Base-by-base conservation (phyloP, 768 basidiomycete genomes). In the Suillus variegatus region DNA sequence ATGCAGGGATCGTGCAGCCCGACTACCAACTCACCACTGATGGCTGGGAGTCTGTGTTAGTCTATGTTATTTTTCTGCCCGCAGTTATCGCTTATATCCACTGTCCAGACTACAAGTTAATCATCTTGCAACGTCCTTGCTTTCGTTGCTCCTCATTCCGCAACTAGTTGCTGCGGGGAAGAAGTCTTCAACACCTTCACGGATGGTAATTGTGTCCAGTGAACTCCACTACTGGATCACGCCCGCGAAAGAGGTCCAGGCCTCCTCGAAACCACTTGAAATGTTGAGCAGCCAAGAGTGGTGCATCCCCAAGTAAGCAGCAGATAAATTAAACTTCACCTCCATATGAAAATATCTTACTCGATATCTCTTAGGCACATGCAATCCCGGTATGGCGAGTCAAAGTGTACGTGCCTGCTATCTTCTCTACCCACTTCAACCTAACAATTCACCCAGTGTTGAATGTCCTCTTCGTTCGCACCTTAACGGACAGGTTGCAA, bases 41-140 rank as follows among this genome's bases (percentile, higher is more conserved):
- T 69, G 85, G 82, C 8, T 86, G 82, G 82, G 85, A 86, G 65
- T 58, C 71, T 13, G 72, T 67, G 85, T 85, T 58, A 5, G 77
- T 70, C 22, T 22, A 16, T 55, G 6, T 28, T 3, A 3, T 49
- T 10, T 44, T 6, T 25, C 1, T 38, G 51, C 5, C n/a, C 16
- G 25, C 6, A 8, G 4, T 22, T 0, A 16, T 0, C 14, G n/a
- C 6, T 38, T 61, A 14, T 65, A 22, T 1, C 20, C 9, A 0
- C 25, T 20, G 0, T 2, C 5, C 64, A 79, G 78, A 1, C 63
- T 82, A 13, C 79, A 81, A 62, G 73, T 78, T 25, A 81, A 82
- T 61, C 65, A 76, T 47, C 67, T 82, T 8, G 58, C 71, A 8
- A 79, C 79, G 0, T 67, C 74, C 0, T 67, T 81, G n/a, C 60